Conservation (phyloP, 345 rosid species). For the Combretum micranthum region DNA sequence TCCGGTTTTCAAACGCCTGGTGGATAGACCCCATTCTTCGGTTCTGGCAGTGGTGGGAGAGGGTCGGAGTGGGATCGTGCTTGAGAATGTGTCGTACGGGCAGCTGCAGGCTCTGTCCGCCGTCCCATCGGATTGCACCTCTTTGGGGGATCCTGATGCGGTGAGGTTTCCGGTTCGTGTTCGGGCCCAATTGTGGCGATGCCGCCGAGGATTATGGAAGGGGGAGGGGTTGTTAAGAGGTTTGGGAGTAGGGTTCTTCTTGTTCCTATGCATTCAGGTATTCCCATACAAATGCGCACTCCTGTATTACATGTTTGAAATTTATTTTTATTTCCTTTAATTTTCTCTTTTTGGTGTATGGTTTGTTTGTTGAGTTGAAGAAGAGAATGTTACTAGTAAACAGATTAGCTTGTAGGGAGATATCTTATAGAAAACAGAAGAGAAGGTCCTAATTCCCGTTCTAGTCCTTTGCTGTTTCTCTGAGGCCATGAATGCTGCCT, state of each 20-base stretch:
- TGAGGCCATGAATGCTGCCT: too few relatives aligned
- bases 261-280: slow-evolving; percentile 97
- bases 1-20: slow-evolving; percentile 40
- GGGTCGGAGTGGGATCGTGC: slow-evolving; percentile 22
- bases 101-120: slow-evolving; percentile 79
- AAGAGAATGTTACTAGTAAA: too few relatives aligned
- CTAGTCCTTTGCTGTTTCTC: too few relatives aligned
- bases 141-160: slow-evolving; percentile 50
- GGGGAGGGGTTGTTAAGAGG: slow-evolving; percentile 75
- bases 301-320: neutral
- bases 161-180: slow-evolving; percentile 33
- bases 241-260: slow-evolving; percentile 65
- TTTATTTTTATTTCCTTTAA: neutral
- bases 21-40: slow-evolving; percentile 72
- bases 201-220: slow-evolving; percentile 79
- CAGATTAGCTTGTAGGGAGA: too few relatives aligned
- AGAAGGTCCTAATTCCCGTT: too few relatives aligned
- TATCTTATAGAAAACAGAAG: too few relatives aligned
- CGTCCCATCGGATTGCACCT: slow-evolving; percentile 48
- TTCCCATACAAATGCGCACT: neutral
- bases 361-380: too few relatives aligned
- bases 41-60: slow-evolving; percentile 61
- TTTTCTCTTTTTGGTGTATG: neutral
- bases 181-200: slow-evolving; percentile 42
- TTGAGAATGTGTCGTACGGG: slow-evolving; percentile 47